Conservation (phyloP, 768 basidiomycete genomes). For the Collybiopsis luxurians region DNA sequence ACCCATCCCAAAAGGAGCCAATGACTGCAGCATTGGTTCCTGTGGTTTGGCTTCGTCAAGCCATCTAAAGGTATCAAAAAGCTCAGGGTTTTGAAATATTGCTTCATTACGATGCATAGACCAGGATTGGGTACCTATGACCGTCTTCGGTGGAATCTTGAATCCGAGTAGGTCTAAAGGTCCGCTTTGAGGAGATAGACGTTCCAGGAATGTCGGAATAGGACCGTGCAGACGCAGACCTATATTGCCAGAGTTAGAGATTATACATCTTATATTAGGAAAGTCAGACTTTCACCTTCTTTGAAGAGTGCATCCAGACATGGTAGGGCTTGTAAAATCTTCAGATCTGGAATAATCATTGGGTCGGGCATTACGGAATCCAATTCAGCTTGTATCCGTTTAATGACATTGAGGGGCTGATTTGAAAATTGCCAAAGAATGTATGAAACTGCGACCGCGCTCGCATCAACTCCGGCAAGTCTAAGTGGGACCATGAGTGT, state of each 20-base stretch:
- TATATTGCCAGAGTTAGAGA: slow-evolving; percentile 22
- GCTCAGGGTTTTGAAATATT: slow-evolving; percentile 32
- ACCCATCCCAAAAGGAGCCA: slow-evolving; percentile 37
- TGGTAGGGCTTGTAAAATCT: slow-evolving; percentile 52
- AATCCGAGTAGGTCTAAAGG: slow-evolving; percentile 77
- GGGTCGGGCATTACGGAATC: slow-evolving; percentile 69
- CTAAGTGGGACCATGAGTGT: slow-evolving; percentile 30
- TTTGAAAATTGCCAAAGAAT: slow-evolving; percentile 78
- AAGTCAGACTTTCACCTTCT: slow-evolving; percentile 44
- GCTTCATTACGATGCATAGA: slow-evolving; percentile 64
- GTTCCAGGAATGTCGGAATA: slow-evolving; percentile 71
- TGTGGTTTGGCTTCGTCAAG: slow-evolving; percentile 38
- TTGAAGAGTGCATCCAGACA: slow-evolving; percentile 58
- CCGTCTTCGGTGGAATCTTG: slow-evolving; percentile 71
- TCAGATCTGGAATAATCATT: slow-evolving; percentile 57
- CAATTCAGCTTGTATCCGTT: slow-evolving; percentile 67
- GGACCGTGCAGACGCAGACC: slow-evolving; percentile 72
- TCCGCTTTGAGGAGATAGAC: slow-evolving; percentile 63
- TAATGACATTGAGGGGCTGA: slow-evolving; percentile 58
- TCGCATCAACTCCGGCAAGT: slow-evolving; percentile 77
- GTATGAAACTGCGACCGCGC: slow-evolving; percentile 69
- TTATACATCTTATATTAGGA: background rate
- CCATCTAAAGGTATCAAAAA: slow-evolving; percentile 79
- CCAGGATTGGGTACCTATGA: slow-evolving; percentile 79
- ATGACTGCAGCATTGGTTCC: background rate